Conservation (phyloP, 2,329 filamentous ascomycete genomes). For the Colletotrichum falcatum region DNA sequence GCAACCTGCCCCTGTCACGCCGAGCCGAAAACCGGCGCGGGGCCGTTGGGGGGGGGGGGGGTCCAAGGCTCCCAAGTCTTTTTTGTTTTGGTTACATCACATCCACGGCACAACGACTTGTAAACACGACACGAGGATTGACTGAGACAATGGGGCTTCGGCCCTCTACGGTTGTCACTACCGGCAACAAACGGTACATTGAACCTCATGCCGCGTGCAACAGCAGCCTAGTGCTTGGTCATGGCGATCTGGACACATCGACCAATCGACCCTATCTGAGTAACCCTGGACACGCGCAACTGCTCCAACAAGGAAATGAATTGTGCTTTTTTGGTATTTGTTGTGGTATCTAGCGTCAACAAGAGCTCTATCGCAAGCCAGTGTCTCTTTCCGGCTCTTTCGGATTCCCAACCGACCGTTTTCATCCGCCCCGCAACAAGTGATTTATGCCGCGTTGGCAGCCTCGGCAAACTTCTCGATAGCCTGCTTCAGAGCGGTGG, state of each 20-base stretch:
- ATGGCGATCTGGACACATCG: fast-evolving
- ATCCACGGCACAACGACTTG: neutral
- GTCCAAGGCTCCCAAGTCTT: no score
- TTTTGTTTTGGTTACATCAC: neutral
- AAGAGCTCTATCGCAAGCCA: neutral
- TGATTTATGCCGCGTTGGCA: neutral
- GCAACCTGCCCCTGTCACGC: slow-evolving; percentile 27
- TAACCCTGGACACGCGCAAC: neutral
- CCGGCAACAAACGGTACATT: neutral
- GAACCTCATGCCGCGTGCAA: neutral
- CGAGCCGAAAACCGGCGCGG: slow-evolving; percentile 39
- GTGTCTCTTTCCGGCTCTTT: neutral
- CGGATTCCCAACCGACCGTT: neutral
- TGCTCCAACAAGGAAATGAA: neutral
- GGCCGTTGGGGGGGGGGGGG: no score
- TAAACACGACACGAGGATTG: neutral
- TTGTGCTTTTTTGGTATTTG: neutral
- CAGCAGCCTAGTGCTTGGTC: neutral
- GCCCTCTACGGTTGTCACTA: neutral
- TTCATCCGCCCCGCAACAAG: neutral
- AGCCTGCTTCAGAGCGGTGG: slow-evolving; percentile 69
- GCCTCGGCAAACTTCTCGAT: slow-evolving; percentile 46
- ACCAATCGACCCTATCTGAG: no score
- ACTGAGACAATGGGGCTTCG: neutral
- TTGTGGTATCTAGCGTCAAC: slow-evolving; percentile 22